Base-by-base conservation (phyloP, 768 basidiomycete genomes). In the Hericium rajendrae region DNA sequence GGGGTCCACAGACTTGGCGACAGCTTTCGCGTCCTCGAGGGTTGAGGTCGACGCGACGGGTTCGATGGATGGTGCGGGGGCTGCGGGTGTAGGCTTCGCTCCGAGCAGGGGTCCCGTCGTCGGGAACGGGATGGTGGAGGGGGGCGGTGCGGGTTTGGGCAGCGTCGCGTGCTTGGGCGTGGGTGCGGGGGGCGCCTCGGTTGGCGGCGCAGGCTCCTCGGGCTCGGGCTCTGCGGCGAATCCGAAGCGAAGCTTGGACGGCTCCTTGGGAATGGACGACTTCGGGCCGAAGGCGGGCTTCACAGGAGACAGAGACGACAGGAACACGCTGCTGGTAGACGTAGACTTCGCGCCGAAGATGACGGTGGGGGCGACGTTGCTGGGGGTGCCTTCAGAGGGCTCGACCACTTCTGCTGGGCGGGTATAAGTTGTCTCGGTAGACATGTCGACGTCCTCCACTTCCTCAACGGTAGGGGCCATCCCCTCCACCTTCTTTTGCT, bases 211-310 rank as follows among this genome's bases (percentile, higher is more conserved):
- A 48, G 61, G 22, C 6, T 55, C 55, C 20, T 55, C 41, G 9
- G 57, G 49, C 51, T 63, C 58, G 10, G 39, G 49, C 55, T 85
- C 85, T 2, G 80, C 77, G 50, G 82, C 80, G 68, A 85, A 81
- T 62, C 86, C 87, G 63, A 77, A 85, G 26, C 88, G 80, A 57
- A 91, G 74, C 65, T 89, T 90, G 58, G 88, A 89, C 2, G 88
- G 87, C 56, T 87, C 85, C 65, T 83, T 87, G 1, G 88, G 88
- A 9, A 78, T 77, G 26, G 74, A 80, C 2, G 78, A 70, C 66
- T 83, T 86, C 43, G 26, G 15, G 9, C 49, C 49, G 26, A 51
- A 51, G 4, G 49, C 49, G 26, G 49, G 26, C 28, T 51, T 51
- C 24, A 16, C 15, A 16, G 70, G 65, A n/a, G 63, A 52, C 56